Conservation (phyloP, 257 asterid genomes). For the Jacaranda mimosifolia region DNA sequence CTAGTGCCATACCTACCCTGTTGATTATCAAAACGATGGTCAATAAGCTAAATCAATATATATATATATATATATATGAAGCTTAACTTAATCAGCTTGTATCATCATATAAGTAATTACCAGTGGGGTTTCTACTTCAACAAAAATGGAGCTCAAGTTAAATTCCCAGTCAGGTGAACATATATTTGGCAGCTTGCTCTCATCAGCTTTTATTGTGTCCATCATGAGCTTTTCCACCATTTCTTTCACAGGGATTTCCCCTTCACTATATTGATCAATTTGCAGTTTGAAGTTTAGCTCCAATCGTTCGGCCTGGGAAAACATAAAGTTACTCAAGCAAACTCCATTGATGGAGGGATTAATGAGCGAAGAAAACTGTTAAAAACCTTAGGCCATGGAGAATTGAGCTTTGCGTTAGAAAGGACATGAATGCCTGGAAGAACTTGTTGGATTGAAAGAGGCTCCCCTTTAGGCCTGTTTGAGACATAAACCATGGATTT, state of each 20-base stretch:
- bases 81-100: background rate
- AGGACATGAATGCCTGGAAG: constrained; percentile 71
- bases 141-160: constrained; percentile 72
- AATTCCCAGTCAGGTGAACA: constrained; percentile 72
- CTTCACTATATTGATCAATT: constrained; percentile 36
- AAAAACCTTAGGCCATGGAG: constrained; percentile 83
- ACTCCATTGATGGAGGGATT: too few relatives aligned
- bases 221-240: constrained; percentile 67
- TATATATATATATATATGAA: background rate
- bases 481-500: constrained; percentile 69
- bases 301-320: constrained; percentile 54
- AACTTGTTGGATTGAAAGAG: constrained; percentile 50
- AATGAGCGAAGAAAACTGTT: background rate
- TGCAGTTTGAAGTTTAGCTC: constrained; percentile 48
- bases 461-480: constrained; percentile 67
- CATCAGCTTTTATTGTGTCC: constrained; percentile 61
- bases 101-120: constrained; percentile 33
- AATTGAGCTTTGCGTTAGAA: constrained; percentile 66
- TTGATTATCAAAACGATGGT: constrained; percentile 3
- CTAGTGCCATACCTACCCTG: constrained; percentile 66
- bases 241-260: constrained; percentile 49
- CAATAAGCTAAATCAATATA: background rate
- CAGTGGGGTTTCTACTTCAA: constrained; percentile 69
- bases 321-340: background rate
- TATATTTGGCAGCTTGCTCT: constrained; percentile 58